Percentiles rank a stretch among this genome's conserved stretches.
These are phyloP conservation scores for Limonium bicolor DNA, from an alignment of 148 eudicot species.

Conservation along the genomic window DNA sequence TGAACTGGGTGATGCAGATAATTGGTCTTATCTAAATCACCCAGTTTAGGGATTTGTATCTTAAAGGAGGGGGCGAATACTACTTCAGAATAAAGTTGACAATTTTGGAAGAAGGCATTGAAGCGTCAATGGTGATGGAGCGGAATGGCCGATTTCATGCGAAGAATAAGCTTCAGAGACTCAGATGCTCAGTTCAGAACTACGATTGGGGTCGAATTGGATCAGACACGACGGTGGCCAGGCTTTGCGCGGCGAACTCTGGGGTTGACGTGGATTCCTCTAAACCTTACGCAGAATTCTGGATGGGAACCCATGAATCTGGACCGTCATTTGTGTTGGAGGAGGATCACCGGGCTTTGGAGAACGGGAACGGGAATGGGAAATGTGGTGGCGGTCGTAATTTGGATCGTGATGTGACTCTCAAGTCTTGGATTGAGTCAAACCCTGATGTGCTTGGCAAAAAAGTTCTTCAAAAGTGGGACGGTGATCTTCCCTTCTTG, in stretches of 20 bases:
- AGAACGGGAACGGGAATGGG: constrained; percentile 8
- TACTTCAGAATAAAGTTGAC: not conserved
- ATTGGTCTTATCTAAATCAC: constrained; percentile 2
- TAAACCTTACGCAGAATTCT: constrained; percentile 75
- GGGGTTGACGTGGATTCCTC: constrained; percentile 24
- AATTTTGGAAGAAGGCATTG: not conserved
- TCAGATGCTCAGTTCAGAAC: constrained; percentile 56
- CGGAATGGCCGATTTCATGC: constrained; percentile 6
- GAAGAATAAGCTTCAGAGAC: constrained; percentile 22
- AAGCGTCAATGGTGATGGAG: constrained; percentile 18
- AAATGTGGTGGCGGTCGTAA: constrained; percentile 11
- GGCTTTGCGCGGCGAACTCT: constrained; percentile 34
- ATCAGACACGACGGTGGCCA: constrained; percentile 41
- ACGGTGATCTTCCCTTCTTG: constrained; percentile 67
- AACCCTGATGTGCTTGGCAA: constrained; percentile 65
- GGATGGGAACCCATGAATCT: constrained; percentile 95
- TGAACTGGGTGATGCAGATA: constrained; percentile 5
- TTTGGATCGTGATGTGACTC: constrained; percentile 21
- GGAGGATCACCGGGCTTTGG: constrained; percentile 3
- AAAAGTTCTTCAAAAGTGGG: constrained; percentile 57
- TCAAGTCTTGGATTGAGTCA: constrained; percentile 53
- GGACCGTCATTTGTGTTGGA: constrained; percentile 54
- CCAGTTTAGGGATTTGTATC: not conserved
- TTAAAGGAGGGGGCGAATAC: too few relatives aligned
- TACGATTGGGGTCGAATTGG: constrained; percentile 84